phyloP scores from a whole-genome alignment of 257 asterid genomes.

The Salvia splendens region DNA sequence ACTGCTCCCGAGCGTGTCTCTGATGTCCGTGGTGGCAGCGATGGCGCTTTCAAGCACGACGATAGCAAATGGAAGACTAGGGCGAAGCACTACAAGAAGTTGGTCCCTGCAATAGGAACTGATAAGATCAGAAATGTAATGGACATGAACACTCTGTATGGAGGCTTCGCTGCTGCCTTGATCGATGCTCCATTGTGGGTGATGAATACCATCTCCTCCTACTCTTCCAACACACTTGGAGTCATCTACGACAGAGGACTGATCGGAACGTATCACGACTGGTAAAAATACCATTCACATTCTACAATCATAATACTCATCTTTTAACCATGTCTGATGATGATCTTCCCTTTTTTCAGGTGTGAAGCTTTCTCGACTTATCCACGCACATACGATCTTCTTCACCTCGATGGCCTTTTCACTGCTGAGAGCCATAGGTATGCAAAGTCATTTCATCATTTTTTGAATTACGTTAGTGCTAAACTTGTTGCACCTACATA shows the following conservation, averaged over 20 bases:
- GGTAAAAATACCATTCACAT: constrained; percentile 47
- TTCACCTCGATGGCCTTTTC: constrained; percentile 85
- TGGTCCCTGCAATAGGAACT: constrained; percentile 78
- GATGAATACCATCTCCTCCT: constrained; percentile 89
- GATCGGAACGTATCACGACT: constrained; percentile 89
- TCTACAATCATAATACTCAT: not conserved
- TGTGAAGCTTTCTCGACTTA: constrained; percentile 99
- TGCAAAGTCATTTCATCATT: not conserved
- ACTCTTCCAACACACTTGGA: constrained; percentile 73
- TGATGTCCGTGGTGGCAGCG: constrained; percentile 81
- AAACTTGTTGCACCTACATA: constrained; percentile 33
- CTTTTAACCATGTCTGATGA: constrained; percentile 12
- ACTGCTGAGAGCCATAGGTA: constrained; percentile 92
- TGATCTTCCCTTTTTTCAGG: constrained; percentile 44
- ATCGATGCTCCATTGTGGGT: constrained; percentile 79
- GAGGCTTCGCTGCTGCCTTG: constrained; percentile 93
- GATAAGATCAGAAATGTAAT: constrained; percentile 86
- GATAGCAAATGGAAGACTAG: constrained; percentile 82
- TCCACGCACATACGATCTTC: constrained; percentile 94
- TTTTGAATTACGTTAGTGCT: not conserved
- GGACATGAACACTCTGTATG: constrained; percentile 95
- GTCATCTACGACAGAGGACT: constrained; percentile 96
- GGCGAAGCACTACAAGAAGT: constrained; percentile 80
- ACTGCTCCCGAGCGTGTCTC: constrained; percentile 74
- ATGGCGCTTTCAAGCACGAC: constrained; percentile 80